These are phyloP conservation scores for Eutrema japonicum DNA, from an alignment of 345 rosid species.

Conservation along the genomic window DNA sequence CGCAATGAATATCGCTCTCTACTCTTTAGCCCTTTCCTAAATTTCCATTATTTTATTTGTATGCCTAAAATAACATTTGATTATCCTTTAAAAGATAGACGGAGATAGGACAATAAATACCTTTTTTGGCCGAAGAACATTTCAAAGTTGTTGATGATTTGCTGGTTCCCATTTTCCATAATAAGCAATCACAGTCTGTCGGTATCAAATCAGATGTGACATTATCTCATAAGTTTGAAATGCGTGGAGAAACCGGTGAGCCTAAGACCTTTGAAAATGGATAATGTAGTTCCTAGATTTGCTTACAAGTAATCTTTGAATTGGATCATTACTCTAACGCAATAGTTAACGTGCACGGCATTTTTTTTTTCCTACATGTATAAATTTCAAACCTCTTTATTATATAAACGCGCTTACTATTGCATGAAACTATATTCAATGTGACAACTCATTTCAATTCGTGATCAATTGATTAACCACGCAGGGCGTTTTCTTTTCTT, in stretches of 20 bases:
- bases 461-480: constrained; percentile 14
- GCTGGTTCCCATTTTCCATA: not conserved
- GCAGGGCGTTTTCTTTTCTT: not conserved
- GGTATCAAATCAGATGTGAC: constrained; percentile 23
- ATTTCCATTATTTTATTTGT: not conserved
- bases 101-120: constrained; percentile 11
- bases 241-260: constrained; percentile 12
- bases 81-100: not conserved
- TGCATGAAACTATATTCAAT: constrained; percentile 22
- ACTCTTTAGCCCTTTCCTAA: not conserved
- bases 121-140: not conserved
- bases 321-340: constrained; percentile 33
- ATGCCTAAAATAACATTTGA: not conserved
- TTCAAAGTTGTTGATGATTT: constrained; percentile 28
- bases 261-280: constrained; percentile 11
- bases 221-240: not conserved
- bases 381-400: constrained; percentile 14
- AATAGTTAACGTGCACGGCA: constrained; percentile 41
- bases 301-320: constrained; percentile 30
- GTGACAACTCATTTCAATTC: constrained; percentile 27
- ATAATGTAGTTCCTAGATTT: constrained; percentile 24
- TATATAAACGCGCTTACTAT: constrained; percentile 19
- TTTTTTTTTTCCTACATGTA: not conserved
- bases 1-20: constrained; percentile 17
- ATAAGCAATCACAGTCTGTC: constrained; percentile 1